Conservation (phyloP, 1,284 basidiomycete genomes). For the Agroathelia rolfsii region DNA sequence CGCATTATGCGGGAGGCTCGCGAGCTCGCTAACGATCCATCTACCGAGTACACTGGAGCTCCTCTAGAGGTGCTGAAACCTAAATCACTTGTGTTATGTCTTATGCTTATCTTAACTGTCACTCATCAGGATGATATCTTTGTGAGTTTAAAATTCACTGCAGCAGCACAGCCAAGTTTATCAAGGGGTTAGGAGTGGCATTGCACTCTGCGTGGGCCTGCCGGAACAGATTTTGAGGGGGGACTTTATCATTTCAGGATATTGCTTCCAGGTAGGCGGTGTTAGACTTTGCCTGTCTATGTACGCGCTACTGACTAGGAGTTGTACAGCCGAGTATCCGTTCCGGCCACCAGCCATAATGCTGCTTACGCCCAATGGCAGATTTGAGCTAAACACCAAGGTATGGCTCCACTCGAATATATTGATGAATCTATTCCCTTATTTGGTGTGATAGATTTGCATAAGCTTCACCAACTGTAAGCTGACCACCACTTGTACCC, state of each 20-base stretch:
- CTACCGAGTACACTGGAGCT: conserved; percentile 74
- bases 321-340: conserved; percentile 87
- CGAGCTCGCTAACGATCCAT: conserved; percentile 76
- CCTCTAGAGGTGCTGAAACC: conserved; percentile 69
- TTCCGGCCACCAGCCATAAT: conserved; percentile 91
- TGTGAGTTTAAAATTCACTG: conserved; percentile 31
- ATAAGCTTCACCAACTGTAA: conserved; percentile 86
- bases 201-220: conserved; percentile 85
- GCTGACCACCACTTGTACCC: conserved; percentile 18
- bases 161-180: conserved; percentile 5
- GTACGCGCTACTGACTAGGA: no score
- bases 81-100: conserved; percentile 7
- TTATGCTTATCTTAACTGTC: conserved; percentile 11
- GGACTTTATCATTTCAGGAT: conserved; percentile 91
- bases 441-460: conserved; percentile 57
- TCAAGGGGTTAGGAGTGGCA: conserved; percentile 80
- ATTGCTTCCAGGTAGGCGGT: no score
- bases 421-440: conserved; percentile 5
- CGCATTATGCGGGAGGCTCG: conserved; percentile 94
- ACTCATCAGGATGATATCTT: conserved; percentile 66
- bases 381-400: conserved; percentile 94
- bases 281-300: no score
- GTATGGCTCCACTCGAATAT: conserved; percentile 29
- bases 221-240: conserved; percentile 84
- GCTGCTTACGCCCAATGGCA: conserved; percentile 90